Base-by-base conservation (phyloP, 257 asterid genomes). In the Primulina eburnea region DNA sequence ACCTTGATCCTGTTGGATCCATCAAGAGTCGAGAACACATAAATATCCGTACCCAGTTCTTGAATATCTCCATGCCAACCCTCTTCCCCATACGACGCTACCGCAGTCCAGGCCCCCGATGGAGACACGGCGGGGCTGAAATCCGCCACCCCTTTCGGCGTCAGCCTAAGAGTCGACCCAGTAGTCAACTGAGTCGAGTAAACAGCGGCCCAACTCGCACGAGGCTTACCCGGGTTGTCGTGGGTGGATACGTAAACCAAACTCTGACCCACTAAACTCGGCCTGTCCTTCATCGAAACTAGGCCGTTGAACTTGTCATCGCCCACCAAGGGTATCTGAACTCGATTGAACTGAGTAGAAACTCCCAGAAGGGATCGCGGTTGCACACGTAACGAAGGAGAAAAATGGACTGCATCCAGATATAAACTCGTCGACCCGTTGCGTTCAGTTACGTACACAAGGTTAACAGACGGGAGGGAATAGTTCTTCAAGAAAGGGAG, bases 81-180 rank as follows among this genome's bases (percentile, higher is more conserved):
- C 81, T 71, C 70, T 37, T 73, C 81, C 21, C 92, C 98, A 12
- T 74, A 81, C 61, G 98, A 92, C 18, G 97, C 97, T 37, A 90
- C 97, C 56, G 96, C 97, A 14, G 97, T 90, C 96, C 95, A 85
- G 6, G 33, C 30, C 40, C 96, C 95, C 4, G 96, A 90, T n/a
- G 97, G 97, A 21, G 97, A 92, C 62, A 87, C 98, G 3, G 96
- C 89, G 28, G 98, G 97, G 81, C 98, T 92, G 75, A 84, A 90
- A 79, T 92, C 98, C 56, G 91, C 92, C 7, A 85, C 67, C 56
- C 87, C 84, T 0, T 53, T 4, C 7, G 97, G 97, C 56, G 98
- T 92, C 79, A 92, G 76, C 76, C 97, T 68, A 67, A 66, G 83
- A 30, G 95, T 90, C 71, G 60, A 68, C 78, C 95, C 88, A 37